Evolutionary conservation across 257 asterid species (phyloP).

Genomic region (Solanum pennellii): DNA sequence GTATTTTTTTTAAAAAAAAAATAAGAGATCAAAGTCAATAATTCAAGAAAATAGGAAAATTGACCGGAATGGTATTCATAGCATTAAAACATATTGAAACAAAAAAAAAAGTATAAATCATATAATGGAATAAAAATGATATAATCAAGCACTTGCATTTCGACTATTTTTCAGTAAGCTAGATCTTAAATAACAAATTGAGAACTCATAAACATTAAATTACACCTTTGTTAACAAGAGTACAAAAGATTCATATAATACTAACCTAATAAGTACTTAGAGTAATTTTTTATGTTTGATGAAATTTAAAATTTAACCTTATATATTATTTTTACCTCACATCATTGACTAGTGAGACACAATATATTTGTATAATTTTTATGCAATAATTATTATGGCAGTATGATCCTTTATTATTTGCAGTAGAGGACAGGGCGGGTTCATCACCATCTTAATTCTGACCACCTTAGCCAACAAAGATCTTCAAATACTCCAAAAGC

Average conservation of each 20-base stretch:
- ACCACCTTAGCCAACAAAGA: slow-evolving; percentile 48
- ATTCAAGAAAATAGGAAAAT: too few species aligned
- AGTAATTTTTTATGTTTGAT: background rate
- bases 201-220: background rate
- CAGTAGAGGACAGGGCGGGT: slow-evolving; percentile 2
- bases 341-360: background rate
- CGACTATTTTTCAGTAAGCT: too few species aligned
- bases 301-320: background rate
- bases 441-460: slow-evolving; percentile 23
- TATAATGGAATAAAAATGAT: background rate
- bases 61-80: background rate
- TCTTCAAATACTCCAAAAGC: slow-evolving; percentile 43
- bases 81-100: background rate
- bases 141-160: background rate
- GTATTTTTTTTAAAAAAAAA: background rate
- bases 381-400: slow-evolving; percentile 16
- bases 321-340: background rate
- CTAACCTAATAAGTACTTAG: too few species aligned
- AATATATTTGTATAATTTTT: background rate
- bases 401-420: slow-evolving; percentile 14
- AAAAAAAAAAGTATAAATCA: too few species aligned
- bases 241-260: background rate
- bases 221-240: background rate
- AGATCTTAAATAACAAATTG: background rate
- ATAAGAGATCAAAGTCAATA: background rate